phyloP scores from a whole-genome alignment of 129 eudicot species.

The Lactuca sativa region DNA sequence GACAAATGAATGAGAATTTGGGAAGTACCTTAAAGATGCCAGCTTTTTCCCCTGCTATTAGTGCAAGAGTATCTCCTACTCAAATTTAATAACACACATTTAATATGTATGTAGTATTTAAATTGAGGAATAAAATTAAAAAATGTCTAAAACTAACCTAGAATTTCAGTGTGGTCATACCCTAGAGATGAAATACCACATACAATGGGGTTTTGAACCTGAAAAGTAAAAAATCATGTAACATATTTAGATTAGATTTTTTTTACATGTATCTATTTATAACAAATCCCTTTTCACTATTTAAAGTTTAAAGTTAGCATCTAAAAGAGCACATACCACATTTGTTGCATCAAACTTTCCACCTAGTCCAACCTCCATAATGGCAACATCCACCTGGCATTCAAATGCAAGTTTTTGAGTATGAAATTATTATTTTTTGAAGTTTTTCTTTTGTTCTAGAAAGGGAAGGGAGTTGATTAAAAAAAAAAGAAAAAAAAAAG shows the following conservation, averaged over 20 bases:
- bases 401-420: background rate
- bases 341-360: constrained; percentile 97
- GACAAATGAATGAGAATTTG: background rate
- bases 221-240: constrained; percentile 45
- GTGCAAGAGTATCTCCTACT: constrained; percentile 84
- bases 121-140: background rate
- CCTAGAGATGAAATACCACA: constrained; percentile 97
- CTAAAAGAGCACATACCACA: constrained; percentile 65
- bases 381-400: constrained; percentile 90
- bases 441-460: background rate
- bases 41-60: constrained; percentile 97
- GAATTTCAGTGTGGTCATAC: constrained; percentile 96
- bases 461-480: constrained; percentile 10
- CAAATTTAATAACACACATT: constrained; percentile 10
- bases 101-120: constrained; percentile 1
- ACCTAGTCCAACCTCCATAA: constrained; percentile 98
- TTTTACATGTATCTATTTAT: background rate
- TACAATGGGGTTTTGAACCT: constrained; percentile 87
- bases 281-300: no score
- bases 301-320: constrained; percentile 8
- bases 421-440: background rate
- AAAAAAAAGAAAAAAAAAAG: background rate
- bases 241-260: background rate
- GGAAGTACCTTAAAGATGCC: constrained; percentile 85
- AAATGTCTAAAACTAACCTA: constrained; percentile 65